phyloP scores from a whole-genome alignment of 192 early-diverging fungal species.

The Gryganskiella cystojenkinii region DNA sequence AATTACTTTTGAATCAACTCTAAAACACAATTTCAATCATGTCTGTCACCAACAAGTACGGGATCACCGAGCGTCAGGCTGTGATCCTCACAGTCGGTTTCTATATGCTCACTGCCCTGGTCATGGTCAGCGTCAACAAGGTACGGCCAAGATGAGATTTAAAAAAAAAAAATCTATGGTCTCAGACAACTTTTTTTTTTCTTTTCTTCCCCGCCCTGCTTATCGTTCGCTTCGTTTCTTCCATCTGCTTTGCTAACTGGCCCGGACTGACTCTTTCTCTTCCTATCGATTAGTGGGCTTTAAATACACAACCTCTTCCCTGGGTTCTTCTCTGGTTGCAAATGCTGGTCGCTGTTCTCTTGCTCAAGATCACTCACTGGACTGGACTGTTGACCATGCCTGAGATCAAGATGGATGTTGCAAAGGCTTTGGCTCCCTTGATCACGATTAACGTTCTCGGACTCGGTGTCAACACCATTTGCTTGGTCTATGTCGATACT shows the following conservation, averaged over 20 bases:
- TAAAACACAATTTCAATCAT: neutral
- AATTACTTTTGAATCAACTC: neutral
- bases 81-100: conserved; percentile 50
- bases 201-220: neutral
- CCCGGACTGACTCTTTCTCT: neutral
- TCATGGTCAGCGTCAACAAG: conserved; percentile 61
- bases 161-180: too few relatives aligned
- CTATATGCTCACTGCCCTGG: conserved; percentile 55
- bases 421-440: conserved; percentile 49
- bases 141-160: conserved; percentile 13
- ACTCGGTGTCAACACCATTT: conserved; percentile 66
- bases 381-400: conserved; percentile 55
- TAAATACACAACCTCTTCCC: conserved; percentile 60
- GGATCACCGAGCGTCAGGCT: conserved; percentile 39
- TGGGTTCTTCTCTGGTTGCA: conserved; percentile 67
- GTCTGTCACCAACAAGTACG: conserved; percentile 13
- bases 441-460: conserved; percentile 66
- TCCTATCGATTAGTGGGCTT: conserved; percentile 51
- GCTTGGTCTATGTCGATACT: conserved; percentile 68
- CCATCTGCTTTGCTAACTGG: neutral
- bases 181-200: neutral
- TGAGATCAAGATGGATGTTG: conserved; percentile 28
- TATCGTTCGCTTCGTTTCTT: neutral
- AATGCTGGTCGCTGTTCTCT: conserved; percentile 60
- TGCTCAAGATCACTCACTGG: conserved; percentile 39